Evolutionary conservation across 805 yeast species (phyloP).

Genomic region (Komagataella populi): DNA sequence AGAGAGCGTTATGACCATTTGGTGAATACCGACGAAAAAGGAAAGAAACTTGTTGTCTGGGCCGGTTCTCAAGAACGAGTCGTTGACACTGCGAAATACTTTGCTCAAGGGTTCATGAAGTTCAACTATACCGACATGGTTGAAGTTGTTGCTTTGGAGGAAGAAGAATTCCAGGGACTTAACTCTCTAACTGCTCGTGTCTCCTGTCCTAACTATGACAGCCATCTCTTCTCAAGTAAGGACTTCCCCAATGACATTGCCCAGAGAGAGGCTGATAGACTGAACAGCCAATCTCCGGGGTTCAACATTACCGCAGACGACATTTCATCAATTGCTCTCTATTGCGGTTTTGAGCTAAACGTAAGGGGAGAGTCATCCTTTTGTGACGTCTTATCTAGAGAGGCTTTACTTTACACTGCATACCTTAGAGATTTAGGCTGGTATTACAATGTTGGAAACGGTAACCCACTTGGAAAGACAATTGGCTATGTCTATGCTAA

Average conservation of each 20-base stretch:
- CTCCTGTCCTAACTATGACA: constrained; percentile 25
- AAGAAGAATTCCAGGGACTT: constrained; percentile 34
- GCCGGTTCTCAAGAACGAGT: constrained; percentile 42
- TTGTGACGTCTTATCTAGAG: constrained; percentile 54
- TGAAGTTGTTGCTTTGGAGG: constrained; percentile 28
- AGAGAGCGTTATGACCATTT: constrained; percentile 35
- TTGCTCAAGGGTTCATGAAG: constrained; percentile 48
- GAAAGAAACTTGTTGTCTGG: constrained; percentile 31
- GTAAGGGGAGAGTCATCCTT: constrained; percentile 54
- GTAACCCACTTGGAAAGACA: constrained; percentile 40
- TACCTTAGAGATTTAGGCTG: constrained; percentile 45
- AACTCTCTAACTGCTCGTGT: constrained; percentile 44
- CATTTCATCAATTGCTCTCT: constrained; percentile 34
- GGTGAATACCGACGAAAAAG: constrained; percentile 17
- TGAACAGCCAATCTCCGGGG: constrained; percentile 41
- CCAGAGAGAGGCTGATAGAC: constrained; percentile 38
- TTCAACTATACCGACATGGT: constrained; percentile 21
- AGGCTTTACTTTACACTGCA: constrained; percentile 50
- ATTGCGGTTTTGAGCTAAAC: constrained; percentile 69
- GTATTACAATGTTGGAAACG: constrained; percentile 54
- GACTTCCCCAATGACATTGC: constrained; percentile 7
- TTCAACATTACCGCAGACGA: constrained; percentile 38
- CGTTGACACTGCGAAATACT: constrained; percentile 37
- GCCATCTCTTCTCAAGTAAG: constrained; percentile 3
- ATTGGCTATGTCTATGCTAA: constrained; percentile 52